Conservation (phyloP, 768 basidiomycete genomes). For the Lactarius indigo region DNA sequence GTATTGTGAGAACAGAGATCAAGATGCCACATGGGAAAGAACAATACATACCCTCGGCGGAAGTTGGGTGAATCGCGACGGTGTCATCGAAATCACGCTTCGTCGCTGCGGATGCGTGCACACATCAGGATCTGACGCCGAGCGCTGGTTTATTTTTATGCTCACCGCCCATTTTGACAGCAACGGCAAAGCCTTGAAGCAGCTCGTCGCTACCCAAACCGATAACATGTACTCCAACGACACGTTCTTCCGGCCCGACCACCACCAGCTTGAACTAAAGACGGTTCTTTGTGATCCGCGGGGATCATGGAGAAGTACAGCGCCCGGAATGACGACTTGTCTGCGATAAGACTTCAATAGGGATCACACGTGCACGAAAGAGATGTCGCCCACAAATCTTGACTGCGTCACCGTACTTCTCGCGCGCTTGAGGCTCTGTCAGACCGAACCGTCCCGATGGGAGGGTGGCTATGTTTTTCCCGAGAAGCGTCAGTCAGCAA, state of each 20-base stretch:
- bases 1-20: conserved; percentile 1
- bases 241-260: conserved; percentile 84
- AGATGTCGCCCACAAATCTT: conserved; percentile 74
- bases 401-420: conserved; percentile 83
- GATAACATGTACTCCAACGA: conserved; percentile 94
- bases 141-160: neutral
- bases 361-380: conserved; percentile 1
- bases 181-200: conserved; percentile 95
- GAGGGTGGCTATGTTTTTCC: conserved; percentile 68
- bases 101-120: conserved; percentile 43
- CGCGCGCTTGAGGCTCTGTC: conserved; percentile 85
- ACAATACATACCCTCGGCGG: conserved; percentile 60
- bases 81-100: conserved; percentile 84
- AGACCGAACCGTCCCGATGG: conserved; percentile 96
- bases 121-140: neutral
- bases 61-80: conserved; percentile 90
- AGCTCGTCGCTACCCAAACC: conserved; percentile 92
- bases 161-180: conserved; percentile 89
- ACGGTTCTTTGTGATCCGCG: conserved; percentile 91
- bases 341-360: conserved; percentile 36
- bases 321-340: conserved; percentile 75
- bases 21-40: conserved; percentile 12
- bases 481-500: conserved; percentile 8
- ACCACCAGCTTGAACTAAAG: conserved; percentile 90
- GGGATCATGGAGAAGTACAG: conserved; percentile 92